These are phyloP conservation scores for Dipteronia sinensis DNA, from an alignment of 345 rosid genomes.

Conservation along the genomic window DNA sequence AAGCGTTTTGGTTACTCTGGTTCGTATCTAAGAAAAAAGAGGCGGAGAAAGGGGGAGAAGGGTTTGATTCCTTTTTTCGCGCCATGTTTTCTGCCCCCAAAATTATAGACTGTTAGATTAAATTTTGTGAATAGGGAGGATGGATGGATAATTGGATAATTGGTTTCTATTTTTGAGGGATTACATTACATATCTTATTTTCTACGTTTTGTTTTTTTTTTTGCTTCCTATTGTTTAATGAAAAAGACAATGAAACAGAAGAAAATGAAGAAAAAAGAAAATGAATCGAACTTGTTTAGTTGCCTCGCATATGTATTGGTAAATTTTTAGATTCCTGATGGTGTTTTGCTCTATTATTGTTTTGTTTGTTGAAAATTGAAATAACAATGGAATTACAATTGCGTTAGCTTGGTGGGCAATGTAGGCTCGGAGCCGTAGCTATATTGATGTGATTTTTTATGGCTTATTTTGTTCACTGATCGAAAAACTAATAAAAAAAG, in stretches of 20 bases:
- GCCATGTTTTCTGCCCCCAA: background rate
- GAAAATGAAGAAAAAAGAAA: background rate
- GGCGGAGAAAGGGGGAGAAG: background rate
- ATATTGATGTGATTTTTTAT: too few species aligned
- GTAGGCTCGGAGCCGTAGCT: too few species aligned
- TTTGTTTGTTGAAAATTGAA: too few species aligned
- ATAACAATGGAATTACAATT: too few species aligned
- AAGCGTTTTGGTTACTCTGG: background rate
- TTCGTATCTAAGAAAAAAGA: background rate
- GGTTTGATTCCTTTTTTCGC: background rate
- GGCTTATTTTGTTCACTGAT: too few species aligned
- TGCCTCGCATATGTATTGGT: background rate
- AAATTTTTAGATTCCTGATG: background rate
- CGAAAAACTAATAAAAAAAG: too few species aligned
- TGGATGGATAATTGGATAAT: background rate
- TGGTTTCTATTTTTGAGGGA: constrained; percentile 1
- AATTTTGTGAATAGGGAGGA: constrained; percentile 28
- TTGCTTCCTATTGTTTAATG: background rate
- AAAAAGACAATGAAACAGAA: background rate
- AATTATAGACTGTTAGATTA: constrained; percentile 15
- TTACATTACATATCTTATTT: background rate
- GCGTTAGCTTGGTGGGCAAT: too few species aligned
- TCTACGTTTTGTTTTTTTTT: background rate
- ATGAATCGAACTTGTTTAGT: background rate
- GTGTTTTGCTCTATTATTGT: too few species aligned